phyloP scores from a whole-genome alignment of 2,329 filamentous ascomycete species.

The Penicillium sp. region DNA sequence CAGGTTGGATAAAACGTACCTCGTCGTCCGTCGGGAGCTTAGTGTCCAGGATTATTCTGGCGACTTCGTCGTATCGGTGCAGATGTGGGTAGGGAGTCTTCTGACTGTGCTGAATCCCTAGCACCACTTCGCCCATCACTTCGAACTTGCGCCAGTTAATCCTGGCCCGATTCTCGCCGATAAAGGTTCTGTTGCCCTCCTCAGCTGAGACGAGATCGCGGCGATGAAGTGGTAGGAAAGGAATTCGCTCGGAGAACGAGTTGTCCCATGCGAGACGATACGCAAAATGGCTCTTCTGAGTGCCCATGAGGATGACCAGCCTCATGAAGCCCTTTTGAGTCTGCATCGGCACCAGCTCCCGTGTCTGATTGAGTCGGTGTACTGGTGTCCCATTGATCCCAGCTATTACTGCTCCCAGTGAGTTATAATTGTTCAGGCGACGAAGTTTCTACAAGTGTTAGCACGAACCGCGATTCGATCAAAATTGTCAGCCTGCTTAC shows the following conservation, averaged over 20 bases:
- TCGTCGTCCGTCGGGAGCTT: conserved; percentile 85
- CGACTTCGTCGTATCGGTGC: conserved; percentile 69
- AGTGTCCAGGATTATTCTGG: conserved; percentile 79
- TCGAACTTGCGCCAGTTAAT: conserved; percentile 99
- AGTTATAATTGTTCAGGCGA: conserved; percentile 95
- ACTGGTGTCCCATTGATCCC: conserved; percentile 89
- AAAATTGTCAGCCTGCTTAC: conserved; percentile 32
- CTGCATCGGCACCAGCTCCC: conserved; percentile 72
- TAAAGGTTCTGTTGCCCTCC: conserved; percentile 87
- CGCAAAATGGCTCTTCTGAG: conserved; percentile 88
- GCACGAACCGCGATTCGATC: not conserved
- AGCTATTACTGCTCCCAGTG: conserved; percentile 88
- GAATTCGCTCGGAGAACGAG: conserved; percentile 84
- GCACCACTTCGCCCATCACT: conserved; percentile 87
- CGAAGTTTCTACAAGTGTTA: conserved; percentile 67
- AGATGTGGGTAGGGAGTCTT: conserved; percentile 79
- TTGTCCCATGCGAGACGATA: conserved; percentile 99
- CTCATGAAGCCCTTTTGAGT: conserved; percentile 85
- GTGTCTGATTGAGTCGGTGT: conserved; percentile 79
- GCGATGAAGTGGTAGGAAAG: conserved; percentile 87
- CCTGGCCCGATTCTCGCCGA: conserved; percentile 72
- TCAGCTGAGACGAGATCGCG: conserved; percentile 90
- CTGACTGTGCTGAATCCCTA: conserved; percentile 91
- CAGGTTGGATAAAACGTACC: conserved; percentile 58
- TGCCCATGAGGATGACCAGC: conserved; percentile 88